Conservation (phyloP, 73 alveolate genomes). For the Paramecium sonneborni region DNA sequence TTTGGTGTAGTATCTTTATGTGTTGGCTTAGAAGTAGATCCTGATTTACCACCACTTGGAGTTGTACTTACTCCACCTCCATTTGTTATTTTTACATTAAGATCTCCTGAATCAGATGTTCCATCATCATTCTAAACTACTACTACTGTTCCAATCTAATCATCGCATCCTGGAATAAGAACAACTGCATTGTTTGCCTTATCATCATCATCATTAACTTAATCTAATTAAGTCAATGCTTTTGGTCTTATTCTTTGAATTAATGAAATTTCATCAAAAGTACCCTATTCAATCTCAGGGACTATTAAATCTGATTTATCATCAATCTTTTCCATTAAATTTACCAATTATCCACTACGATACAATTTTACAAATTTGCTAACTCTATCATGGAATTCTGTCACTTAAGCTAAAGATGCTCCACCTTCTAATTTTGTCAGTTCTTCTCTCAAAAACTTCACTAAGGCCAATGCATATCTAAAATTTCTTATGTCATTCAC, state of each 20-base stretch:
- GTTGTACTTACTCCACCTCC: conserved; percentile 15
- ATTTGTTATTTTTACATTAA: background rate
- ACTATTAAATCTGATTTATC: conserved; percentile 7
- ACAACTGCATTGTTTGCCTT: conserved; percentile 47
- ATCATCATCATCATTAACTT: background rate
- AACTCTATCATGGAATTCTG: background rate
- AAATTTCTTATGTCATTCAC: background rate
- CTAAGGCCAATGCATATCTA: background rate
- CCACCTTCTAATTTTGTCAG: background rate
- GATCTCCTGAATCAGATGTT: background rate
- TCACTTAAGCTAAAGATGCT: conserved; percentile 27
- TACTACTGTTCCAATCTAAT: conserved; percentile 15
- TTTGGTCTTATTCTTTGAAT: conserved; percentile 36
- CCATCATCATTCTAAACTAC: conserved; percentile 45
- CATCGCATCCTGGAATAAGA: conserved; percentile 51
- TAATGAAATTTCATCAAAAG: background rate
- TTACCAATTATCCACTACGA: background rate
- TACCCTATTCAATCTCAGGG: conserved; percentile 16
- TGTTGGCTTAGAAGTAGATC: background rate
- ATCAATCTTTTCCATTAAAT: background rate
- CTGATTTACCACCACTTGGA: background rate
- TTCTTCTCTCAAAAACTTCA: background rate
- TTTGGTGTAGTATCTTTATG: background rate
- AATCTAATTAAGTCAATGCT: conserved; percentile 5
- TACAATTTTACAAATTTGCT: background rate